phyloP scores from a whole-genome alignment of 139 green algal genomes.

The Asterochloris erici region DNA sequence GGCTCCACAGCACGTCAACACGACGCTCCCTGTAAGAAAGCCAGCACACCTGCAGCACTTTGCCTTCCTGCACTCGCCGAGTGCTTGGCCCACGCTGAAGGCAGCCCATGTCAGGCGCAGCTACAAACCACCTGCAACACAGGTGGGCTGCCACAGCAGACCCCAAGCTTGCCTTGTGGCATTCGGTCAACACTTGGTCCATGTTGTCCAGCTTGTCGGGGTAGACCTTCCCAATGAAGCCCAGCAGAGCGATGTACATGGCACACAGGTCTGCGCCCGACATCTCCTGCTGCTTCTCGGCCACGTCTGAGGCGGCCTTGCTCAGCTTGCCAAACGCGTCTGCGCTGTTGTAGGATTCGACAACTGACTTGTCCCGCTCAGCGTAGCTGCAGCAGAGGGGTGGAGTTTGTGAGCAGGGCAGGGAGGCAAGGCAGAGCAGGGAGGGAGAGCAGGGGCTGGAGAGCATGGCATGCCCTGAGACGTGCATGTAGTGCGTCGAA shows the following conservation, averaged over 20 bases:
- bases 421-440: no score
- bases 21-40: no score
- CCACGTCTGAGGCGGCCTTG: constrained; percentile 49
- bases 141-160: neutral
- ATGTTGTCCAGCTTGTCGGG: constrained; percentile 68
- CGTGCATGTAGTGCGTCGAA: no score
- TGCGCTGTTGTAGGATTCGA: constrained; percentile 46
- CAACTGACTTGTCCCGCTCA: constrained; percentile 18
- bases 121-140: neutral
- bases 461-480: no score
- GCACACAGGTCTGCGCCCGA: constrained; percentile 60
- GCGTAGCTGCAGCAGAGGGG: constrained; percentile 29
- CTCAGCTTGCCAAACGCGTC: constrained; percentile 78
- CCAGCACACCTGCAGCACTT: neutral
- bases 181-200: constrained; percentile 58
- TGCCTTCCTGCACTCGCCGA: neutral
- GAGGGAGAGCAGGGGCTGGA: no score
- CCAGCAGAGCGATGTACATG: constrained; percentile 81
- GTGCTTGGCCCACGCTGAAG: neutral
- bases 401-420: no score
- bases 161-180: constrained; percentile 30
- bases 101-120: neutral
- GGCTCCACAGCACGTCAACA: no score
- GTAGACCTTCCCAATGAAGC: constrained; percentile 72
- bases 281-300: constrained; percentile 66